Evolutionary conservation across 176 grass and related monocot species (phyloP).

Genomic region (Avena atlantica): DNA sequence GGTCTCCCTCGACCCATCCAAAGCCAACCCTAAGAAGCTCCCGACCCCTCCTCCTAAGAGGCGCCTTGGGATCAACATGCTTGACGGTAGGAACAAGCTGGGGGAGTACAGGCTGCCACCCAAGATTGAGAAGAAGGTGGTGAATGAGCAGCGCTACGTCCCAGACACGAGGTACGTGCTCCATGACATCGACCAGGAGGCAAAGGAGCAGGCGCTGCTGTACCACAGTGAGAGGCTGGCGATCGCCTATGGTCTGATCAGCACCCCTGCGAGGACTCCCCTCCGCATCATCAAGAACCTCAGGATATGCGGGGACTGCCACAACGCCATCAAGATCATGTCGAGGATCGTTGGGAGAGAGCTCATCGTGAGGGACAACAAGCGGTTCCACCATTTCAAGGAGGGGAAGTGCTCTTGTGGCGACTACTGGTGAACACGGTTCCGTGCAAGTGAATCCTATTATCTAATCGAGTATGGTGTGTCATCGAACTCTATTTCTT

Average conservation of each 20-base stretch:
- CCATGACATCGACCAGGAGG: slow-evolving; percentile 89
- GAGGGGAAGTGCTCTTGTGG: slow-evolving; percentile 89
- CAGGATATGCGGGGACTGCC: slow-evolving; percentile 89
- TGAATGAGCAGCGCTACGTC: slow-evolving; percentile 81
- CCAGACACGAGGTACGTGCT: slow-evolving; percentile 90
- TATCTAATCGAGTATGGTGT: slow-evolving; percentile 3
- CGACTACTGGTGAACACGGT: slow-evolving; percentile 78
- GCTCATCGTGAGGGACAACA: slow-evolving; percentile 90
- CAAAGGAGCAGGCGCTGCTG: slow-evolving; percentile 87
- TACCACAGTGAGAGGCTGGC: slow-evolving; percentile 93
- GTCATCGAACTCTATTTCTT: neutral
- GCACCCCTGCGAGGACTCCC: slow-evolving; percentile 83
- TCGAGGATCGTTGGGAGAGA: slow-evolving; percentile 89
- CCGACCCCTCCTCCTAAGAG: slow-evolving; percentile 73
- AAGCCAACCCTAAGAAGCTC: slow-evolving; percentile 56
- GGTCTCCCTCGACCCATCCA: slow-evolving; percentile 64
- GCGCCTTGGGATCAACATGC: slow-evolving; percentile 84
- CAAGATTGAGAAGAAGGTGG: slow-evolving; percentile 81
- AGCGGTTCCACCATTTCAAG: slow-evolving; percentile 94
- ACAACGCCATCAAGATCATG: slow-evolving; percentile 95
- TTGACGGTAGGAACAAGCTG: slow-evolving; percentile 87
- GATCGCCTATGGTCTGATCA: slow-evolving; percentile 85
- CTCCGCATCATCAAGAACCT: slow-evolving; percentile 93
- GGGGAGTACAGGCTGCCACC: slow-evolving; percentile 75
- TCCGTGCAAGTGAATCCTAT: neutral